Evolutionary conservation across 169 alveolate species (phyloP), one percentile per base, ranked within the genome.

Genomic region (Cyclospora cayetanensis): DNA sequence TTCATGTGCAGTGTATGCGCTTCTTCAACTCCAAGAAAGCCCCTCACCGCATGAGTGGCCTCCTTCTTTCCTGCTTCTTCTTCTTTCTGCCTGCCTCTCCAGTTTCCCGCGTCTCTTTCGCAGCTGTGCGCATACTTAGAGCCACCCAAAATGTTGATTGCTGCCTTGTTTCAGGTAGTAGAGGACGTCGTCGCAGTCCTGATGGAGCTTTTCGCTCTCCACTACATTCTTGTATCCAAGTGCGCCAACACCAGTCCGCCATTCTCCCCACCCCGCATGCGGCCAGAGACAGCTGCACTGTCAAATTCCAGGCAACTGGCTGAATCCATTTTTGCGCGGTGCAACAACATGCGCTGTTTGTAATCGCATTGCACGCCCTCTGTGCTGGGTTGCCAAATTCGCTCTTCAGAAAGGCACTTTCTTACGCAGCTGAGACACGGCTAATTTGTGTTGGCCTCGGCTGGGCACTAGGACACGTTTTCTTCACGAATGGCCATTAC

Each of bases 401-500:
- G 29, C 2, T 4, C 31, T 27, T n/a, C 79, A 88, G 92, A 65
- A 88, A 34, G 22, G 86, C 92, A 12, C 29, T 88, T 60, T 2
- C 82, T 7, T 72, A 46, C 85, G 53, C 82, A 43, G 63, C 84
- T 39, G 88, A 88, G 43, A 29, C 92, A 42, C 92, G 92, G 31
- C 60, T 88, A 50, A 37, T 88, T 74, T 68, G 88, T 66, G 42
- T 88, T 27, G 92, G 92, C 53, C 79, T 88, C n/a, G 92, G 92
- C 43, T 88, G 92, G 92, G 22, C 88, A 29, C 39, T 74, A 77
- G 92, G 87, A 1, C 87, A 77, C 34, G 27, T 80, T 18, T 65
- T 88, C 53, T 88, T 70, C 79, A 72, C 77, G 35, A 72, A 74
- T 41, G 87, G 68, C 1, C 53, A 68, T 43, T 88, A 42, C 34